A percentile compares a stretch with the other conserved stretches of the same genome.
phyloP scores from a whole-genome alignment of 176 grass and related monocot genomes.

The Poa pratensis region DNA sequence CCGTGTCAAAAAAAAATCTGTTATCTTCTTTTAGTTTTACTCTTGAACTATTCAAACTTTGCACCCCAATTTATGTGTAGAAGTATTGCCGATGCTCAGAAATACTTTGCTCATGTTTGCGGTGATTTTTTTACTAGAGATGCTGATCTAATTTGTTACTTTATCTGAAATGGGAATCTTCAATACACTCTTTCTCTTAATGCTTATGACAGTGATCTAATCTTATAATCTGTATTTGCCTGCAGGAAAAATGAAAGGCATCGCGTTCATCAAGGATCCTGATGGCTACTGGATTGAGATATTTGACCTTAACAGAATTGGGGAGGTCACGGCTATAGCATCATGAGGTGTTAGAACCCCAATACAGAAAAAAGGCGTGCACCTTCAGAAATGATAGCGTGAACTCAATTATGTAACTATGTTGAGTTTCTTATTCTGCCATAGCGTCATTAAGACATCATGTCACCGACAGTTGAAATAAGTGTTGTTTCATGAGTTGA shows the following conservation, averaged over 20 bases:
- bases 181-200: not conserved
- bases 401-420: not conserved
- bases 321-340: slow-evolving; percentile 45
- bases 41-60: not conserved
- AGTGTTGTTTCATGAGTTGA: not conserved
- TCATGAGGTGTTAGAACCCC: slow-evolving; percentile 43
- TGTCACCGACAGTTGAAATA: not conserved
- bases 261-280: slow-evolving; percentile 97
- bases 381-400: not conserved
- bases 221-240: slow-evolving; percentile 1
- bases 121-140: not conserved
- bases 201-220: not conserved
- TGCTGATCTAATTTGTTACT: not conserved
- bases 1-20: too few relatives aligned
- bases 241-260: slow-evolving; percentile 95
- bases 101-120: not conserved
- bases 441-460: not conserved
- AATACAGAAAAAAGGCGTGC: not conserved
- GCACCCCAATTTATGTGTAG: not conserved
- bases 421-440: not conserved
- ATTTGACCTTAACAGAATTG: slow-evolving; percentile 82
- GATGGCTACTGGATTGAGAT: slow-evolving; percentile 99
- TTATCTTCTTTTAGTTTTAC: not conserved
- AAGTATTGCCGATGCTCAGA: not conserved
- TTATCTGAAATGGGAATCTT: not conserved